Base-by-base conservation (phyloP, 176 grass and related monocot species). In the Cymbopogon citratus region DNA sequence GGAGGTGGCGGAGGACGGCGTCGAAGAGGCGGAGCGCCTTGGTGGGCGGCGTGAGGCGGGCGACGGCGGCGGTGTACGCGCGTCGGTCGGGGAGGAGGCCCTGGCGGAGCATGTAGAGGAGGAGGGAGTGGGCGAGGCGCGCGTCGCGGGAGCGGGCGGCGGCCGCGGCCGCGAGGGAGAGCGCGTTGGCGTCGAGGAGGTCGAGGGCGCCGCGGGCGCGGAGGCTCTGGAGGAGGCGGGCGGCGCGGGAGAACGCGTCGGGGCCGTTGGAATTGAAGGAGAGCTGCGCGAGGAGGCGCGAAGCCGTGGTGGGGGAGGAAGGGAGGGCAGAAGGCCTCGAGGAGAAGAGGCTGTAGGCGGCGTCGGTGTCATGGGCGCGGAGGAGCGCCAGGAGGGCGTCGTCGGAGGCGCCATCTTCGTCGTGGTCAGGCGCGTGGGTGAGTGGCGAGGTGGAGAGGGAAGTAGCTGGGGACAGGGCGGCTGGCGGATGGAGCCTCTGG, bases 221-320 rank as follows among this genome's bases (percentile, higher is more conserved):
- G 52, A 94, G 84, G 61, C 78, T 85, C 41, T 81, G 79, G 48
- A 94, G 84, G 34, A 97, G 89, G 15, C n/a, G 7, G 12, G 81
- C 86, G 36, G 87, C 90, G 75, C 90, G 94, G 80, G 92, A 44
- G 59, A 94, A 87, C 2, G 83, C 66, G 12, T 19, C 31, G 16
- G 83, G 46, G 0, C 56, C 60, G 10, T 66, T 75, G 16, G 85
- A 31, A 1, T 34, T 66, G 84, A 89, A 92, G 26, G 90, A 87
- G 61, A 98, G 92, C 83, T 98, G 90, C 3, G 95, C 79, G 66
- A 98, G 88, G 52, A 98, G 95, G 86, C 90, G 92, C 21, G 89
- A 92, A 3, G 93, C 88, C 26, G 90, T 85, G 81, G 83, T 85
- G 5, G 95, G 31, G 24, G 81, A 77, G 24, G 72, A 34, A 14